A percentile compares a stretch with the other conserved stretches of the same genome.
Conservation (phyloP, 2,329 filamentous ascomycete genomes). For the Neurospora crassa region DNA sequence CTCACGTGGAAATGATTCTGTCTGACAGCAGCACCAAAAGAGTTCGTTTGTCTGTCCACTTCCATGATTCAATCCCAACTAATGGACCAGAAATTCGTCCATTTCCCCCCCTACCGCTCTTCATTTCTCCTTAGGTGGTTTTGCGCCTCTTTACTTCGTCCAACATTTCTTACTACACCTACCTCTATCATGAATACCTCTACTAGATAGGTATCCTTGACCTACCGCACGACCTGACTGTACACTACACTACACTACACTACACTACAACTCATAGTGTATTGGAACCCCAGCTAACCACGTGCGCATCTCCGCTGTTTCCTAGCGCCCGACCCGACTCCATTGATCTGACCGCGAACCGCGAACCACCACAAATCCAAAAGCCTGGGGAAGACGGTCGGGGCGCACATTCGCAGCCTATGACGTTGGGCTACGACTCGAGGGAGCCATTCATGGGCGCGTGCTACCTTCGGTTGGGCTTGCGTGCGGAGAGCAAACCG, state of each 20-base stretch:
- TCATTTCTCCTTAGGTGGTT: background rate
- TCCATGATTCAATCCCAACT: background rate
- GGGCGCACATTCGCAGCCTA: conserved; percentile 7
- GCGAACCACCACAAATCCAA: background rate
- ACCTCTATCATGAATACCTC: background rate
- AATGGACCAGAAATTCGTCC: background rate
- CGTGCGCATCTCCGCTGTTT: background rate
- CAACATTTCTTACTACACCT: background rate
- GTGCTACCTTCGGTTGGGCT: conserved; percentile 5
- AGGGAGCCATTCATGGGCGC: background rate
- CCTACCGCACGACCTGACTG: background rate
- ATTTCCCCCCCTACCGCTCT: background rate
- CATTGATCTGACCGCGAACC: background rate
- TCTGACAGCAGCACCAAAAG: background rate
- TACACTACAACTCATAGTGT: background rate
- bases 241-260: too few relatives aligned
- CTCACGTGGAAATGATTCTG: background rate
- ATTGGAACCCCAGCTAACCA: too few relatives aligned
- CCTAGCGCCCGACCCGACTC: background rate
- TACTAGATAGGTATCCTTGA: background rate
- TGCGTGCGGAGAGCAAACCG: conserved; percentile 6
- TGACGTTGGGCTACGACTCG: conserved; percentile 9
- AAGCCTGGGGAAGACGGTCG: background rate
- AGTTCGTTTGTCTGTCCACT: background rate
- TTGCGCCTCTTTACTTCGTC: background rate